Evolutionary conservation across 768 basidiomycete genomes (phyloP).

Genomic region (Lactarius sanguifluus): DNA sequence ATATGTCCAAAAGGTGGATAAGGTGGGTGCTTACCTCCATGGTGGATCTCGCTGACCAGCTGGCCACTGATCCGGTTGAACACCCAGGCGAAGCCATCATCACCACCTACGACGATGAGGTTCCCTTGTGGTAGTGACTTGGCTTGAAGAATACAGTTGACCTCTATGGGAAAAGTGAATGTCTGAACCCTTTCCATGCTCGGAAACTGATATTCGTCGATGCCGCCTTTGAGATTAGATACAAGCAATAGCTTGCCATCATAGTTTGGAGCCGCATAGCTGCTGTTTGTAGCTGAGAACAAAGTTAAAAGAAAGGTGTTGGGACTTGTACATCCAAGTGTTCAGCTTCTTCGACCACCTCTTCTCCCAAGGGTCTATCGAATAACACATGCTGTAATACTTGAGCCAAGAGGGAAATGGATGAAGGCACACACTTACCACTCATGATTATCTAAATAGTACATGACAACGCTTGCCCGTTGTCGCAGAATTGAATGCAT

Average conservation of each 20-base stretch:
- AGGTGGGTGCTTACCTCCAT: background rate
- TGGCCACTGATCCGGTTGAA: conserved; percentile 15
- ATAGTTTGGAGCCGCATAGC: background rate
- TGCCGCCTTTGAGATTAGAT: conserved; percentile 2
- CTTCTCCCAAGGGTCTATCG: conserved; percentile 11
- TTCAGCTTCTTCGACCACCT: conserved; percentile 7
- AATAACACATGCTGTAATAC: conserved; percentile 1
- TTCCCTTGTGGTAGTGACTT: background rate
- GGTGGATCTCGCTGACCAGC: conserved; percentile 5
- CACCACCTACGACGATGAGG: conserved; percentile 4
- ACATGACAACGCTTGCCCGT: no score
- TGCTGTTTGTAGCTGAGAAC: background rate
- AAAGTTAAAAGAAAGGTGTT: background rate
- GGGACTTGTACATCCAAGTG: conserved; percentile 1
- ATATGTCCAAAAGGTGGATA: background rate
- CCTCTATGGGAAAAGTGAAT: background rate
- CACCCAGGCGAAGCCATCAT: background rate
- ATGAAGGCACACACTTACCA: no score
- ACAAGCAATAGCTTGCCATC: conserved; percentile 10
- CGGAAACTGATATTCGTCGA: conserved; percentile 3
- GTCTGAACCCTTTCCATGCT: conserved; percentile 8
- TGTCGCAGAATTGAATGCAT: no score
- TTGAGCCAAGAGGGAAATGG: background rate
- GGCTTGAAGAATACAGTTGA: conserved; percentile 2
- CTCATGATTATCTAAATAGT: no score